Evolutionary conservation across 768 basidiomycete genomes (phyloP).

Genomic region (Russula brevipes): DNA sequence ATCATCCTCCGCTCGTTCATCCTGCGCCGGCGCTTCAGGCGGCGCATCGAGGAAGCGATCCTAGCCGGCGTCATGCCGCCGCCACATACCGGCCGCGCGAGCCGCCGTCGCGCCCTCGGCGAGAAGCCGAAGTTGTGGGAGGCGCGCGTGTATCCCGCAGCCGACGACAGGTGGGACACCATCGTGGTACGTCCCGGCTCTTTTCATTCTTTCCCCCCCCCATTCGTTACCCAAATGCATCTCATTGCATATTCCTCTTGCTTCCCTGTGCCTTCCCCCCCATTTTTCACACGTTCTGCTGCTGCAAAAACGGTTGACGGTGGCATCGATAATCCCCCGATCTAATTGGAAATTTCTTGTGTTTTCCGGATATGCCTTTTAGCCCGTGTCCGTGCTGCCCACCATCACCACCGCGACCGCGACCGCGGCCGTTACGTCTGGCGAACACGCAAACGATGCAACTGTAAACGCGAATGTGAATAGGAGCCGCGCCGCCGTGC

Average conservation of each 20-base stretch:
- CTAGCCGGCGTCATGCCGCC: constrained; percentile 46
- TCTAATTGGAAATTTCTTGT: neutral
- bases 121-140: constrained; percentile 50
- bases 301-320: neutral
- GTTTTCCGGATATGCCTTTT: no score
- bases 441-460: neutral
- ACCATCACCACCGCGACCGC: no score
- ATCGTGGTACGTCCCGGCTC: constrained; percentile 39
- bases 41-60: constrained; percentile 48
- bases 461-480: neutral
- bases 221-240: neutral
- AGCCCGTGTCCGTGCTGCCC: constrained; percentile 23
- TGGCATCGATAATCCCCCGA: neutral
- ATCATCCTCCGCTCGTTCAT: constrained; percentile 62
- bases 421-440: no score
- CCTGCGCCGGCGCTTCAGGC: constrained; percentile 53
- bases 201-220: neutral
- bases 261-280: no score
- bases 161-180: constrained; percentile 39
- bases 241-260: neutral
- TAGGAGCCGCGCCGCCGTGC: neutral
- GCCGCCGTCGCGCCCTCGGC: constrained; percentile 40
- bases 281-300: no score
- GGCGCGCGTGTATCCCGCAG: constrained; percentile 35
- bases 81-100: constrained; percentile 29